Evolutionary conservation across 441 rosid genomes (phyloP).

Genomic region (Biscutella laevigata): DNA sequence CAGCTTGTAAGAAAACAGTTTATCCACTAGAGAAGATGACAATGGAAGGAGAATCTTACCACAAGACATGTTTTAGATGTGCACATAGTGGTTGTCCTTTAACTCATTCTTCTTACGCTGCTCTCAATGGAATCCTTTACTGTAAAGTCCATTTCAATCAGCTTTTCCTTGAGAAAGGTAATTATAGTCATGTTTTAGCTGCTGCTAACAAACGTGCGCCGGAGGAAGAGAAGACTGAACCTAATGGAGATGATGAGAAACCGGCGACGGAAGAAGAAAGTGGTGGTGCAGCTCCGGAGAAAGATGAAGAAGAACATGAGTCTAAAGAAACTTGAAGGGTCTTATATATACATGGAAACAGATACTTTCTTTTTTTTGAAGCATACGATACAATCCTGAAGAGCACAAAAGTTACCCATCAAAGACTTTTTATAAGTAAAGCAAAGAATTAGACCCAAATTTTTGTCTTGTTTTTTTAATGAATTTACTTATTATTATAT

Average conservation of each 20-base stretch:
- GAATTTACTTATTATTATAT: not conserved
- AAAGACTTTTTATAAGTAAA: not conserved
- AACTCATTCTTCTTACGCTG: slow-evolving; percentile 88
- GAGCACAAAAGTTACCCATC: not conserved
- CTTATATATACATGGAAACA: not conserved
- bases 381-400: too few relatives aligned
- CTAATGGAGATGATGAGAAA: slow-evolving; percentile 6
- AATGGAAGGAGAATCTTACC: slow-evolving; percentile 85
- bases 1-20: slow-evolving; percentile 29
- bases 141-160: slow-evolving; percentile 89
- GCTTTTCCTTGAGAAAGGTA: slow-evolving; percentile 92
- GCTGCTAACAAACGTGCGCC: slow-evolving; percentile 40
- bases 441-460: not conserved
- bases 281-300: slow-evolving; percentile 8
- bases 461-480: not conserved
- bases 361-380: not conserved
- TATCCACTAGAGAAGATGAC: slow-evolving; percentile 47
- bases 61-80: slow-evolving; percentile 87
- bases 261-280: slow-evolving; percentile 10
- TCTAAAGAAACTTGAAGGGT: not conserved
- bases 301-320: slow-evolving; percentile 8
- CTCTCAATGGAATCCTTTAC: slow-evolving; percentile 77
- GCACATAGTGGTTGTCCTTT: slow-evolving; percentile 78
- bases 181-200: slow-evolving; percentile 53
- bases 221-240: slow-evolving; percentile 25